These are phyloP conservation scores for Phytophthora lateralis DNA, from an alignment of 352 stramenopile species.

Conservation along the genomic window DNA sequence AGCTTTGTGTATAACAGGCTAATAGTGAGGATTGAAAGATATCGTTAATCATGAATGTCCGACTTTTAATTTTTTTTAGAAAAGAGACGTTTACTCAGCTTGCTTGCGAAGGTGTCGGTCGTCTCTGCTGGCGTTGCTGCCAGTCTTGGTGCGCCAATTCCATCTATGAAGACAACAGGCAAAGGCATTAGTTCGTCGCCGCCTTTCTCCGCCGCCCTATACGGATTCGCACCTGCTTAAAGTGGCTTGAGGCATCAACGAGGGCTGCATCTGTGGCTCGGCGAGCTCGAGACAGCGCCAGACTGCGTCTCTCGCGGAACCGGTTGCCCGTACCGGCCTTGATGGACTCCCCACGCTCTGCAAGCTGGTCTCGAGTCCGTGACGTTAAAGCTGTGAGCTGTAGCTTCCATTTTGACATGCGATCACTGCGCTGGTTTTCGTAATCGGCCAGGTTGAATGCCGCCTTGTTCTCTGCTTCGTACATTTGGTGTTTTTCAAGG, in stretches of 20 bases:
- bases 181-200: constrained; percentile 22
- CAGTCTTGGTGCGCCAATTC: constrained; percentile 61
- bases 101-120: constrained; percentile 35
- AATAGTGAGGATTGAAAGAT: background rate
- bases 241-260: constrained; percentile 51
- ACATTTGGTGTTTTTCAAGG: constrained; percentile 16
- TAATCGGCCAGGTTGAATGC: constrained; percentile 41
- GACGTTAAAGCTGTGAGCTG: constrained; percentile 57
- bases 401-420: constrained; percentile 57
- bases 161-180: constrained; percentile 47
- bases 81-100: constrained; percentile 21
- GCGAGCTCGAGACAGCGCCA: constrained; percentile 39
- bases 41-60: constrained; percentile 8
- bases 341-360: constrained; percentile 28
- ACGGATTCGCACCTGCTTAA: constrained; percentile 50
- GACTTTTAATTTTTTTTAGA: constrained; percentile 9
- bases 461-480: constrained; percentile 23
- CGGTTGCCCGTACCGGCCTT: constrained; percentile 15
- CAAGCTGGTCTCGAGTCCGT: constrained; percentile 43
- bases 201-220: constrained; percentile 8
- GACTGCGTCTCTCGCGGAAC: constrained; percentile 28
- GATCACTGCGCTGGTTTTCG: constrained; percentile 47
- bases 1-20: background rate
- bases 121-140: constrained; percentile 49
- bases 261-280: constrained; percentile 48